Evolutionary conservation across 192 early-diverging fungal species (phyloP), one percentile per base, ranked within the genome.

Genomic region (Coemansia sp.): DNA sequence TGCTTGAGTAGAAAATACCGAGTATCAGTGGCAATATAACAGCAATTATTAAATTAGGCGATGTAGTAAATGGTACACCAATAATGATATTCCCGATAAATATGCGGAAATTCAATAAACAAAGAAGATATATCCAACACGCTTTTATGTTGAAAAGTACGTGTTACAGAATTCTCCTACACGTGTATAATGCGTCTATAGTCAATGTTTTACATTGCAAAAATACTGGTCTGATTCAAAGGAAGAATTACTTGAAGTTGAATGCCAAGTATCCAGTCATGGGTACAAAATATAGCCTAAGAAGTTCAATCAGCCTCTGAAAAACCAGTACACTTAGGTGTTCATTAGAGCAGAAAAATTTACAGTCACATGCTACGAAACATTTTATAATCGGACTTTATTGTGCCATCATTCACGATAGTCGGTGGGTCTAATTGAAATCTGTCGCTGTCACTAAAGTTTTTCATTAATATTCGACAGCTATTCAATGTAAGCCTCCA

Each of bases 1-100:
- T 9, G 59, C 74, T 21, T 26, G 50, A 1, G 53, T 41, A 27
- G n/a, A 54, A 44, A 62, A 9, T 23, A 26, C 32, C 16, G 58
- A 49, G 14, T 48, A 58, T 18, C 32, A 25, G 8, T 7, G 18
- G 21, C 2, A 31, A 25, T 16, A 26, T 25, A 59, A 3, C 6
- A 28, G 48, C 4, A 49, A n/a, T 23, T 44, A 4, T 60, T 18
- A 47, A 49, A 21, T 24, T 44, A 6, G 28, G 28, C 2, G 28
- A 30, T 30, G 28, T 30, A 30, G 28, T 30, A 30, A 30, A 30
- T 30, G 28, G 28, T 30, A 30, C 6, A 30, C 28, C 2, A 30
- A 30, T 6, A 30, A 30, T 30, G 2, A 4, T 30, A 30, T 30
- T 30, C 28, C 6, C 2, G 28, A 6, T 30, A 30, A 30, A n/a